These are phyloP conservation scores for Draba incana DNA, from an alignment of 345 rosid species.

Conservation along the genomic window DNA sequence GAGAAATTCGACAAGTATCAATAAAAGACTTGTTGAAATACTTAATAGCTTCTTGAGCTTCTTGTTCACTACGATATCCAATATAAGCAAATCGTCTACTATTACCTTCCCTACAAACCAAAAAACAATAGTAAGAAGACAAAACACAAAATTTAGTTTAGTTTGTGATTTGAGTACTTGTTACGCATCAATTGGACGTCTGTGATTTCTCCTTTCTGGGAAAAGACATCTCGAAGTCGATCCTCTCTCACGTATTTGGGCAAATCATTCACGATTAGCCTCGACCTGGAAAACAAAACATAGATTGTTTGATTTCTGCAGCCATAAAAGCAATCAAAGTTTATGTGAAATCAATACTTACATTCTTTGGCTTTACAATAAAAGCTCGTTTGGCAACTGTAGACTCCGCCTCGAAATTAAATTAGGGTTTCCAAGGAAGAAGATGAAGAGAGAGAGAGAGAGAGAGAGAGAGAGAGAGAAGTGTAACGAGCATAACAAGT, in stretches of 20 bases:
- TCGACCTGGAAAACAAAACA: constrained; percentile 53
- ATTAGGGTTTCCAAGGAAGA: constrained; percentile 1
- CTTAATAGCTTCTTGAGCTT: constrained; percentile 81
- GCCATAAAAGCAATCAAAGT: constrained; percentile 7
- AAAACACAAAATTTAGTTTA: background rate
- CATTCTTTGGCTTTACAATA: constrained; percentile 22
- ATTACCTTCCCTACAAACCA: constrained; percentile 67
- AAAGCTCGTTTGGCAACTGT: constrained; percentile 20
- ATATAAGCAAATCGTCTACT: constrained; percentile 86
- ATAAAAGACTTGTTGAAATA: constrained; percentile 72
- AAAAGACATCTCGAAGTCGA: constrained; percentile 66
- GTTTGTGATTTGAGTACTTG: constrained; percentile 45
- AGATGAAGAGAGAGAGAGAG: background rate
- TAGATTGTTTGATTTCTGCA: background rate
- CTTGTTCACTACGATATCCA: constrained; percentile 71
- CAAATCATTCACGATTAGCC: constrained; percentile 79
- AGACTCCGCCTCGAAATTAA: background rate
- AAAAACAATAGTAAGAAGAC: background rate
- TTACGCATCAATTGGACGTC: constrained; percentile 79
- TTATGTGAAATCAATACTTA: constrained; percentile 15
- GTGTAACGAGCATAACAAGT: too few species aligned
- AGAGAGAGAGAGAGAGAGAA: too few species aligned
- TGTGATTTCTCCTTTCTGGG: constrained; percentile 83
- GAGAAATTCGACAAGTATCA: constrained; percentile 60
- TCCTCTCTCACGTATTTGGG: constrained; percentile 68